Evolutionary conservation across 1,284 basidiomycete species (phyloP), one percentile per base, ranked within the genome.

Genomic region (Inonotus hispidus): DNA sequence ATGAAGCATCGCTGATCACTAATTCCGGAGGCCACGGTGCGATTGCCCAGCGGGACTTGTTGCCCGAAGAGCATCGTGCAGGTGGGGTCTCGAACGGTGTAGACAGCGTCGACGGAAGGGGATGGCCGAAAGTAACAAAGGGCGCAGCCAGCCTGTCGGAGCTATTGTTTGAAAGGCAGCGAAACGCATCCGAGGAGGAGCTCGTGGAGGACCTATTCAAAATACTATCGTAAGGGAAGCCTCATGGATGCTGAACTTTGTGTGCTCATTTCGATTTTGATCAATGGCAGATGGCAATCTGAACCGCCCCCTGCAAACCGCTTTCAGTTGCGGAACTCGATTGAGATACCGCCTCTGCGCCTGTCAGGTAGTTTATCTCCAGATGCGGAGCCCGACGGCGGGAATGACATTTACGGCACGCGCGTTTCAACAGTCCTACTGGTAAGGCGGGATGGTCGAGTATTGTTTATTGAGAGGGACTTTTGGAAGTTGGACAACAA

Each of bases 71-170:
- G 67, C 71, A 77, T 59, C 68, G 68, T 57, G 77, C 75, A 64
- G 82, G 83, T 3, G 87, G 81, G 1, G 71, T 92, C 53, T 90
- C 90, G 16, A 92, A 92, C 68, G 87, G 87, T 11, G 73, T 89
- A 56, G 87, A 90, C 68, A 81, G 79, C 23, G 60, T 71, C 53
- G 83, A 77, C 50, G 82, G 78, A 41, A 72, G 75, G 58, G 74
- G 78, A 21, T 92, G 89, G 89, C 85, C 85, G 32, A 92, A 92
- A 74, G 81, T 92, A 10, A 72, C 75, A 56, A 78, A 81, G 63
- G 90, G 87, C 21, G 75, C 73, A 35, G 67, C 71, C 50, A 71
- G 76, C 16, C 74, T 91, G 62, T 68, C 72, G 43, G 72, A 71
- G 19, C 68, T 83, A 47, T 69, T 81, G 50, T 63, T 32, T 35